Percentiles rank a stretch among this genome's conserved stretches.
phyloP scores from a whole-genome alignment of 257 asterid species.

The Fraxinus pennsylvanica region DNA sequence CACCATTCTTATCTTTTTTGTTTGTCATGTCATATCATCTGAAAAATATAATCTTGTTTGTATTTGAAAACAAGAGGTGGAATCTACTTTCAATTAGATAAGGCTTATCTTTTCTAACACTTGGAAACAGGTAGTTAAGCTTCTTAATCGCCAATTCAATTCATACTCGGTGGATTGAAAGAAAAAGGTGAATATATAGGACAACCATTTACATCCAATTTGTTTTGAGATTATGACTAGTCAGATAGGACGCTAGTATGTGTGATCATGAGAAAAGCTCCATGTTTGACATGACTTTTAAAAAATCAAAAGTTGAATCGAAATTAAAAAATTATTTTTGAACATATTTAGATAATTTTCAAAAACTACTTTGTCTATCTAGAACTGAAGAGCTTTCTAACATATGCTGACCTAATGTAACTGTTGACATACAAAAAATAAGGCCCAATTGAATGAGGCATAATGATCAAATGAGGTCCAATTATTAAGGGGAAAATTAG shows the following conservation, averaged over 20 bases:
- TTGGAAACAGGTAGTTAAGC: slow-evolving; percentile 1
- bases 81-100: slow-evolving; percentile 5
- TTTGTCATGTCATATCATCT: background rate
- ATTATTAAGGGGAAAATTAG: too few relatives aligned
- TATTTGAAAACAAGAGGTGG: slow-evolving; percentile 10
- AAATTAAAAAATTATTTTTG: too few relatives aligned
- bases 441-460: too few relatives aligned
- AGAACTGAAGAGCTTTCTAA: too few relatives aligned
- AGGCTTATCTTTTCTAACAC: slow-evolving; percentile 19
- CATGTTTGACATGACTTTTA: too few relatives aligned
- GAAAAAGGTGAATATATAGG: slow-evolving; percentile 9
- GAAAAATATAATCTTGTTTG: slow-evolving; percentile 19
- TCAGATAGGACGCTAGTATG: slow-evolving; percentile 14
- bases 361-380: too few relatives aligned
- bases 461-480: too few relatives aligned
- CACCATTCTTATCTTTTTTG: background rate
- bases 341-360: too few relatives aligned
- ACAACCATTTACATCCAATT: slow-evolving; percentile 23
- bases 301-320: too few relatives aligned
- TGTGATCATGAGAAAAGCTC: too few relatives aligned
- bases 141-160: background rate
- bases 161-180: background rate
- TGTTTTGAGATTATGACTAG: slow-evolving; percentile 33
- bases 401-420: too few relatives aligned
- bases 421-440: too few relatives aligned